Evolutionary conservation across 257 asterid genomes (phyloP).

Genomic region (Scutellaria baicalensis): DNA sequence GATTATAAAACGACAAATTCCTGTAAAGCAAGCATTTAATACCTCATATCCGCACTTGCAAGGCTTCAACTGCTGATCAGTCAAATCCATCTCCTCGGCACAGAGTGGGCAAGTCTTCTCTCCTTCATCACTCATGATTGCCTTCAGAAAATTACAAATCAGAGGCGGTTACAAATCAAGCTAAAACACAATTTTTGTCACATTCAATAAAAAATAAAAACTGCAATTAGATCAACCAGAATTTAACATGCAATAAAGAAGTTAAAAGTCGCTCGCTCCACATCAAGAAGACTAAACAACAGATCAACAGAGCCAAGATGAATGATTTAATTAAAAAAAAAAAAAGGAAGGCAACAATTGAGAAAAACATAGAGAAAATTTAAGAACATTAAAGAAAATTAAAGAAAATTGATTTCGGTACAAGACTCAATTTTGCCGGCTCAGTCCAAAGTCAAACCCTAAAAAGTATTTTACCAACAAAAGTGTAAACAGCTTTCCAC

Average conservation of each 20-base stretch:
- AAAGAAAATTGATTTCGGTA: background rate
- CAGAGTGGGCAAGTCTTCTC: conserved; percentile 96
- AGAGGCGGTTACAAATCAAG: background rate
- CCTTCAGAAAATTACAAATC: conserved; percentile 25
- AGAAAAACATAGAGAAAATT: background rate
- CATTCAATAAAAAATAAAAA: background rate
- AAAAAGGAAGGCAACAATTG: background rate
- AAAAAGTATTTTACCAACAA: conserved; percentile 7
- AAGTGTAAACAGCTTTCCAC: background rate
- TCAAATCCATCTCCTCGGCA: conserved; percentile 98
- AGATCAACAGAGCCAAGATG: background rate
- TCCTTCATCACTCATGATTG: conserved; percentile 84
- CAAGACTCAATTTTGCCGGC: conserved; percentile 9
- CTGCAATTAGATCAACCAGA: background rate
- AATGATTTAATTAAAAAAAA: background rate
- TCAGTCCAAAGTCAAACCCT: conserved; percentile 27
- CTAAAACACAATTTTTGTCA: background rate
- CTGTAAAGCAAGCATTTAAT: background rate
- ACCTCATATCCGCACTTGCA: conserved; percentile 99
- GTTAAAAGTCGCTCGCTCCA: background rate
- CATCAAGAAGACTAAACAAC: conserved; percentile 3
- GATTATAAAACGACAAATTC: background rate
- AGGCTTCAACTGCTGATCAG: conserved; percentile 97
- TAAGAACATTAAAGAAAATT: background rate
- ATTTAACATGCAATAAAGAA: background rate